Evolutionary conservation across 192 early-diverging fungal species (phyloP).

Genomic region (Pilaira anomala): DNA sequence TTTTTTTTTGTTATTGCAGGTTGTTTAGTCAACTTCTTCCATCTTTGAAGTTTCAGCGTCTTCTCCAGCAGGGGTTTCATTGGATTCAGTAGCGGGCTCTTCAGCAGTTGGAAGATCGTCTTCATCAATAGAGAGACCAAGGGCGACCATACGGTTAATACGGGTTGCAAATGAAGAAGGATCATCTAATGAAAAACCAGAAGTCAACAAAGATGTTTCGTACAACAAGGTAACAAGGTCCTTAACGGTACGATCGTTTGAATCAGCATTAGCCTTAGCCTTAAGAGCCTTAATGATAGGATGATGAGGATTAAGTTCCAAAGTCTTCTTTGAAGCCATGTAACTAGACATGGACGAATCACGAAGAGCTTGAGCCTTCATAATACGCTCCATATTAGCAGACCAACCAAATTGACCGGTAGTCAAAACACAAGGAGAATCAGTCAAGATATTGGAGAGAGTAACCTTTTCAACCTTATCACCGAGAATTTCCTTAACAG

Average conservation of each 20-base stretch:
- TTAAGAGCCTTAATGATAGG: slow-evolving; percentile 93
- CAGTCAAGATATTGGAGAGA: slow-evolving; percentile 91
- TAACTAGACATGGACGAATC: slow-evolving; percentile 96
- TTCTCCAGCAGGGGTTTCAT: slow-evolving; percentile 18
- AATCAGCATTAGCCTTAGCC: slow-evolving; percentile 86
- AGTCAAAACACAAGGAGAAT: slow-evolving; percentile 97
- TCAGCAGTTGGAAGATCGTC: slow-evolving; percentile 43
- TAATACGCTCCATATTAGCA: slow-evolving; percentile 99
- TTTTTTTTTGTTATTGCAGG: too few relatives aligned
- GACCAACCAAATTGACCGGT: slow-evolving; percentile 99
- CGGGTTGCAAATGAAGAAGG: slow-evolving; percentile 86
- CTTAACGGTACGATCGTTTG: slow-evolving; percentile 98
- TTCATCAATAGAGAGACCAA: slow-evolving; percentile 93
- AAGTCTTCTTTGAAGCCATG: slow-evolving; percentile 99
- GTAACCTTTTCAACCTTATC: slow-evolving; percentile 90
- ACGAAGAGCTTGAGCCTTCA: slow-evolving; percentile 99
- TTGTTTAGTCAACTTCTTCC: slow-evolving; percentile 67
- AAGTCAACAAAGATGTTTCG: slow-evolving; percentile 91
- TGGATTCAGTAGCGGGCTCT: slow-evolving; percentile 46
- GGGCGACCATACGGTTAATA: slow-evolving; percentile 99
- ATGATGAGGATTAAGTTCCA: slow-evolving; percentile 96
- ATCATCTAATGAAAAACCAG: slow-evolving; percentile 97
- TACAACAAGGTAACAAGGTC: slow-evolving; percentile 92
- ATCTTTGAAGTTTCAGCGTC: slow-evolving; percentile 47
- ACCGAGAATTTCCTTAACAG: slow-evolving; percentile 96